phyloP scores from a whole-genome alignment of 345 rosid species.

The Ailanthus altissimus region DNA sequence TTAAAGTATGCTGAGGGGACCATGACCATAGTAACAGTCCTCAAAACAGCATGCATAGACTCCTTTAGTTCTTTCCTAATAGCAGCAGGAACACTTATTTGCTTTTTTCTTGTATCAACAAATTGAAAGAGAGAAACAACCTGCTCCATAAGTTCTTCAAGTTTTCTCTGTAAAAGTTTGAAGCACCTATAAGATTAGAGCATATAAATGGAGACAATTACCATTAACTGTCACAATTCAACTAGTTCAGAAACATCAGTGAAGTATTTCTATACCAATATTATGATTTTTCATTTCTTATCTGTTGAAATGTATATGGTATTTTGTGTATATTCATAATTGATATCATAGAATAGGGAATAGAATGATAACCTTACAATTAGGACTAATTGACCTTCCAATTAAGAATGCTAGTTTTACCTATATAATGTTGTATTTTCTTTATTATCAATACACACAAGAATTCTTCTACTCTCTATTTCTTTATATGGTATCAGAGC shows the following conservation, averaged over 20 bases:
- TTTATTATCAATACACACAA: too few relatives aligned
- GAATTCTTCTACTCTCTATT: too few relatives aligned
- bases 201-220: neutral
- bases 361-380: too few relatives aligned
- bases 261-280: neutral
- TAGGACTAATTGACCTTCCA: too few relatives aligned
- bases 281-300: too few relatives aligned
- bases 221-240: neutral
- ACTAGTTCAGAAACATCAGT: neutral
- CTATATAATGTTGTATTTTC: too few relatives aligned
- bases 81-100: constrained; percentile 36
- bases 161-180: constrained; percentile 52
- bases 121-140: constrained; percentile 54
- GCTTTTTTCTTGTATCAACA: constrained; percentile 51
- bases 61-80: constrained; percentile 58
- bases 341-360: too few relatives aligned
- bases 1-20: constrained; percentile 69
- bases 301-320: too few relatives aligned
- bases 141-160: constrained; percentile 73
- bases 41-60: constrained; percentile 55
- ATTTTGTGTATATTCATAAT: too few relatives aligned
- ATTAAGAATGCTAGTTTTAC: too few relatives aligned
- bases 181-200: neutral
- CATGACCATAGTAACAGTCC: constrained; percentile 54
- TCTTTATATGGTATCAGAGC: too few relatives aligned